A percentile compares a stretch with the other conserved stretches of the same genome.
Evolutionary conservation across 768 basidiomycete species (phyloP).

Genomic region (Ephemerocybe angulata): DNA sequence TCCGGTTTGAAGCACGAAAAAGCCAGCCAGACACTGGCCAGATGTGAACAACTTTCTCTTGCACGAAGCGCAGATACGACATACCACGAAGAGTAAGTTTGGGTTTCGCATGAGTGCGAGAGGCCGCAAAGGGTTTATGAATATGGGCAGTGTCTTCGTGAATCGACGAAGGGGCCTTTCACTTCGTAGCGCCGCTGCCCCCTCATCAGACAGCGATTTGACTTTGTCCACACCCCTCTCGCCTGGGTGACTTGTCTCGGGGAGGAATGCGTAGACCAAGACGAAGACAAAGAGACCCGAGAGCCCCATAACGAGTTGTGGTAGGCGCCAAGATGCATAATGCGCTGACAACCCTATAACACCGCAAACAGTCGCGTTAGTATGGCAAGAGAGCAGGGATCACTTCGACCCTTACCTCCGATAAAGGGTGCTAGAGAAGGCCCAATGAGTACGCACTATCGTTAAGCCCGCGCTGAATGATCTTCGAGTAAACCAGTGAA

Average conservation of each 20-base stretch:
- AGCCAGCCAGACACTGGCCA: constrained; percentile 18
- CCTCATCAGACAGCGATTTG: background rate
- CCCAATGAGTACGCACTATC: constrained; percentile 55
- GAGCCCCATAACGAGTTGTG: constrained; percentile 46
- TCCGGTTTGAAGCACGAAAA: constrained; percentile 30
- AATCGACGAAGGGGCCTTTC: constrained; percentile 36
- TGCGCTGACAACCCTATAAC: constrained; percentile 10
- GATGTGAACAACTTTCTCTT: background rate
- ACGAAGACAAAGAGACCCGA: constrained; percentile 39
- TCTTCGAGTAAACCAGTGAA: background rate
- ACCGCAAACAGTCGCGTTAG: background rate
- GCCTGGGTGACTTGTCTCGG: constrained; percentile 66
- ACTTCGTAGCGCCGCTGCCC: constrained; percentile 34
- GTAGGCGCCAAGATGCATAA: constrained; percentile 57
- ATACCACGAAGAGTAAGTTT: constrained; percentile 49
- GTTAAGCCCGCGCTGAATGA: background rate
- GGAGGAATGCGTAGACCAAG: constrained; percentile 44
- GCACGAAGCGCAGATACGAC: constrained; percentile 16
- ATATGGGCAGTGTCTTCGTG: constrained; percentile 27
- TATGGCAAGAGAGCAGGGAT: background rate
- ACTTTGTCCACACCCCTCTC: constrained; percentile 51
- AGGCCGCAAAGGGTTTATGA: constrained; percentile 53
- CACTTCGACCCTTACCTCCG: constrained; percentile 38
- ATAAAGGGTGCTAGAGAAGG: constrained; percentile 57
- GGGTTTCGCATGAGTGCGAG: constrained; percentile 50